Evolutionary conservation across 2,329 filamentous ascomycete species (phyloP).

Genomic region (Talaromyces sp.): DNA sequence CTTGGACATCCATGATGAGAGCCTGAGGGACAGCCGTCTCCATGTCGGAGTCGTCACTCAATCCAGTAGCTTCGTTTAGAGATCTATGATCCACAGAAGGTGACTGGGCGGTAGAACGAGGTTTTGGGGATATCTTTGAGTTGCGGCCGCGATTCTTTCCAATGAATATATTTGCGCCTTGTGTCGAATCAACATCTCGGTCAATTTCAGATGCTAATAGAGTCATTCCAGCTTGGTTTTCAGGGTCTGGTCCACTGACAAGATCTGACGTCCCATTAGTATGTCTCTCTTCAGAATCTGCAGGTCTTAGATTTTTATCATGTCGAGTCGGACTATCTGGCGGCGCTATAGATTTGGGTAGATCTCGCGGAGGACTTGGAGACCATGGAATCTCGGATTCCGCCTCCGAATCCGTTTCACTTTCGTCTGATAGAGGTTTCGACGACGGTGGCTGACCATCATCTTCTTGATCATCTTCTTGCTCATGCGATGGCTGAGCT

Average conservation of each 20-base stretch:
- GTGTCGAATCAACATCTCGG: not conserved
- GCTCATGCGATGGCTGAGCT: not conserved
- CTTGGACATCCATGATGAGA: slow-evolving; percentile 26
- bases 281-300: not conserved
- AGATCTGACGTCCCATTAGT: not conserved
- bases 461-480: not conserved
- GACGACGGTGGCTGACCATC: not conserved
- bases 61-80: slow-evolving; percentile 19
- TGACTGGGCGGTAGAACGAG: not conserved
- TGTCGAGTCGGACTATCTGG: slow-evolving; percentile 12
- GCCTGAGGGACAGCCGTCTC: slow-evolving; percentile 34
- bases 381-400: slow-evolving; percentile 21
- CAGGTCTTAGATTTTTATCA: not conserved
- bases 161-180: not conserved
- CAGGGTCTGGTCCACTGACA: not conserved
- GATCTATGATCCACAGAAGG: not conserved
- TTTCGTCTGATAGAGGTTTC: slow-evolving; percentile 21
- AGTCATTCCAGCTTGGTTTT: not conserved
- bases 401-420: slow-evolving; percentile 15
- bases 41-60: slow-evolving; percentile 35
- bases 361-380: slow-evolving; percentile 19
- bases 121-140: not conserved
- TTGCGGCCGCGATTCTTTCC: not conserved
- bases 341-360: slow-evolving; percentile 8
- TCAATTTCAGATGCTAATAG: not conserved